Evolutionary conservation across 345 rosid species (phyloP).

Genomic region (Eucalyptus rudis): DNA sequence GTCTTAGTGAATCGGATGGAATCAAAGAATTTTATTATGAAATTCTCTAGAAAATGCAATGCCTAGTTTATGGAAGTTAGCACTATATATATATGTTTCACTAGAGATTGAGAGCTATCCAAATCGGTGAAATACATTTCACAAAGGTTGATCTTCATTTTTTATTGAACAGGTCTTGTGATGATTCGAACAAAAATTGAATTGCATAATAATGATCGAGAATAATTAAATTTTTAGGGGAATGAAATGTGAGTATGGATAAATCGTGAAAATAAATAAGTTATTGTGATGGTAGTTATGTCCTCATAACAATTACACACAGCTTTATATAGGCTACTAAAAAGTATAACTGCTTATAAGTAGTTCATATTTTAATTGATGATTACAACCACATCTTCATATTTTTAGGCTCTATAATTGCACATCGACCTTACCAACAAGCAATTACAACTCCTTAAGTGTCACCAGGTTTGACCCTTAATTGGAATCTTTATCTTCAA

Average conservation of each 20-base stretch:
- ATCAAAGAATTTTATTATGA: not conserved
- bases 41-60: not conserved
- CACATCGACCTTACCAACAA: not conserved
- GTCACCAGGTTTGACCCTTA: accelerated
- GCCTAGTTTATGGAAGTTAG: not conserved
- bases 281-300: not conserved
- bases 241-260: not conserved
- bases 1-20: no score
- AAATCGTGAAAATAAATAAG: not conserved
- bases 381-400: not conserved
- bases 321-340: not conserved
- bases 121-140: not conserved
- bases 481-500: not conserved
- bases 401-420: not conserved
- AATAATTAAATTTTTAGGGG: no score
- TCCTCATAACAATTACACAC: not conserved
- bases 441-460: not conserved
- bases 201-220: not conserved
- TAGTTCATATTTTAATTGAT: no score
- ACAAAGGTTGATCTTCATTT: not conserved
- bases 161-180: accelerated
- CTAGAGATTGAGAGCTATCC: not conserved
- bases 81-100: not conserved
- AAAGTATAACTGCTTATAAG: no score
- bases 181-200: no score